Conservation (phyloP, 148 eudicot genomes). For the Selenicereus undatus region DNA sequence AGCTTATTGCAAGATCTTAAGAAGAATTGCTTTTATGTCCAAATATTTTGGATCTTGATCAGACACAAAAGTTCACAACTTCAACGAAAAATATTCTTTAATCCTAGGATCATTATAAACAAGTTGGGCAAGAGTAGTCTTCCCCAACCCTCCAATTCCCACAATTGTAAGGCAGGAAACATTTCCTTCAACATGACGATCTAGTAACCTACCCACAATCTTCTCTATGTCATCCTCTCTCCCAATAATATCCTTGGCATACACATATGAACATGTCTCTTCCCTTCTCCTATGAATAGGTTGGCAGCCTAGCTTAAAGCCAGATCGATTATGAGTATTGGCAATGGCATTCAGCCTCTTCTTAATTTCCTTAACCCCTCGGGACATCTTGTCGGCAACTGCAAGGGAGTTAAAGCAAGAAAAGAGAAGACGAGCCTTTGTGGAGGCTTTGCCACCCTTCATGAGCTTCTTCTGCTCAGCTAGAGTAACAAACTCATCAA, state of each 20-base stretch:
- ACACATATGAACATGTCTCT: constrained; percentile 1
- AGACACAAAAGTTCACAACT: constrained; percentile 3
- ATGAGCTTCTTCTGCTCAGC: background rate
- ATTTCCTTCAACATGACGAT: background rate
- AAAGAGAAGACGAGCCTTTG: constrained; percentile 3
- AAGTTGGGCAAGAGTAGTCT: background rate
- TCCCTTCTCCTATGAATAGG: background rate
- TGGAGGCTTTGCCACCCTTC: background rate
- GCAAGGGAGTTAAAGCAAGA: background rate
- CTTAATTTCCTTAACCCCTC: constrained; percentile 9
- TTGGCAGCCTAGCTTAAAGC: background rate
- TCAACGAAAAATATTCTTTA: background rate
- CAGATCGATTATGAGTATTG: background rate
- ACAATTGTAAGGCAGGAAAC: constrained; percentile 1
- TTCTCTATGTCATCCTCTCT: background rate
- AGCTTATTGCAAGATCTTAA: background rate
- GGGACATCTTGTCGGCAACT: background rate
- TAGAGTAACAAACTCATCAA: background rate
- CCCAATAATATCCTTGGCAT: constrained; percentile 2
- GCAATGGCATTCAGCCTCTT: constrained; percentile 1
- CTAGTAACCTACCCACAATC: background rate
- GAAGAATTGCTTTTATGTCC: background rate
- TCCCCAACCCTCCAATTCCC: constrained; percentile 6
- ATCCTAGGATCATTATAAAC: background rate
- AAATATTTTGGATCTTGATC: background rate